Conservation (phyloP, 1,284 basidiomycete genomes). For the Singerocomus inundabilis region DNA sequence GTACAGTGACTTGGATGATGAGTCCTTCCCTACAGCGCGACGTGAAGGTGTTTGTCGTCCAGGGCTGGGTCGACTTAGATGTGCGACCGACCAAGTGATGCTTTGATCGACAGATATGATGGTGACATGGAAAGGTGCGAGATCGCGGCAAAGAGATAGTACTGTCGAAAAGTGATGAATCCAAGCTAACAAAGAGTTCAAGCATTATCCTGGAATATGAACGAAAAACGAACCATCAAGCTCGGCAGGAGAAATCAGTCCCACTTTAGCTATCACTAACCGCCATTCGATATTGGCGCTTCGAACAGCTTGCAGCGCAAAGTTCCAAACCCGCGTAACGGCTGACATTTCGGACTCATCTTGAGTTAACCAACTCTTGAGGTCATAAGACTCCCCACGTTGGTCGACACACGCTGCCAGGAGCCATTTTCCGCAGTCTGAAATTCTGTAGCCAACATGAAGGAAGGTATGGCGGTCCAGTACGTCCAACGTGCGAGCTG, state of each 20-base stretch:
- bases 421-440: constrained; percentile 69
- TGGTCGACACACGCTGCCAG: constrained; percentile 74
- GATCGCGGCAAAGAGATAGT: constrained; percentile 35
- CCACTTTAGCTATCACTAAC: constrained; percentile 66
- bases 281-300: constrained; percentile 77
- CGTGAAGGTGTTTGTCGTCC: constrained; percentile 26
- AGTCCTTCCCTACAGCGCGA: constrained; percentile 24
- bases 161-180: constrained; percentile 45
- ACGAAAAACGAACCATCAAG: constrained; percentile 55
- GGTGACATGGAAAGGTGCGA: constrained; percentile 51
- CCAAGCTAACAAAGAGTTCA: constrained; percentile 56
- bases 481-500: constrained; percentile 57
- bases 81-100: constrained; percentile 51
- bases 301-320: constrained; percentile 56
- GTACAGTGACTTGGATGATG: constrained; percentile 38
- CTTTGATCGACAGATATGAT: constrained; percentile 56
- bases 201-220: neutral
- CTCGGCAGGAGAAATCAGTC: constrained; percentile 55
- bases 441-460: constrained; percentile 71
- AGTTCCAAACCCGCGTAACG: constrained; percentile 63
- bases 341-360: constrained; percentile 43
- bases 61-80: constrained; percentile 19
- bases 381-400: constrained; percentile 67
- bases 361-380: constrained; percentile 63
- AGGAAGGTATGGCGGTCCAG: constrained; percentile 67